A percentile compares a stretch with the other conserved stretches of the same genome.
Evolutionary conservation across 164 flowering plant genomes (phyloP).

Genomic region (Hamamelis virginiana): DNA sequence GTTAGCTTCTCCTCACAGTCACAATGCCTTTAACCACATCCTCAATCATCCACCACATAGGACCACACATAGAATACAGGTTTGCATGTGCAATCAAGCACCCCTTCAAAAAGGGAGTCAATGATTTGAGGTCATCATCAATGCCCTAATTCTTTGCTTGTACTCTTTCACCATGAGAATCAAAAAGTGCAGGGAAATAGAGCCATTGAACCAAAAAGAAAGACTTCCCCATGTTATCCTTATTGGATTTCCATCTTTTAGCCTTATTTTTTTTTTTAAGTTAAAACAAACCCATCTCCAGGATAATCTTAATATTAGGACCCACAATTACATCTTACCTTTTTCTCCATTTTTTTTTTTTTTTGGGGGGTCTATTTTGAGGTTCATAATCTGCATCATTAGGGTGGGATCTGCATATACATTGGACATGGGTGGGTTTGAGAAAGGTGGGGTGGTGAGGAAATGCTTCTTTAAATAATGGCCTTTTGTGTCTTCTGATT

Average conservation of each 20-base stretch:
- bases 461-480: background rate
- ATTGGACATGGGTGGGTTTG: background rate
- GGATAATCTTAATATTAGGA: background rate
- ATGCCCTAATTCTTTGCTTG: conserved; percentile 8
- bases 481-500: too few relatives aligned
- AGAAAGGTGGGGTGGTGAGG: background rate
- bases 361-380: background rate
- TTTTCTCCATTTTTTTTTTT: background rate
- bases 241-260: background rate
- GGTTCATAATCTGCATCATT: conserved; percentile 6
- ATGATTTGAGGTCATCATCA: too few relatives aligned
- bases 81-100: conserved; percentile 9
- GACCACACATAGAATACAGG: conserved; percentile 6
- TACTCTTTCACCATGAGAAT: conserved; percentile 5
- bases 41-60: background rate
- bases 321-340: background rate
- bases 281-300: conserved; percentile 11
- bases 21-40: background rate
- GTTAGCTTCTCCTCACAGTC: background rate
- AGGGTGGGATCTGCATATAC: background rate
- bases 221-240: background rate
- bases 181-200: background rate
- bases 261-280: conserved; percentile 4
- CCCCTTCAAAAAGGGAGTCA: background rate
- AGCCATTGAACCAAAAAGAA: background rate